Evolutionary conservation across 2,329 filamentous ascomycete species (phyloP), one percentile per base, ranked within the genome.

Genomic region (Talaromyces sp.): DNA sequence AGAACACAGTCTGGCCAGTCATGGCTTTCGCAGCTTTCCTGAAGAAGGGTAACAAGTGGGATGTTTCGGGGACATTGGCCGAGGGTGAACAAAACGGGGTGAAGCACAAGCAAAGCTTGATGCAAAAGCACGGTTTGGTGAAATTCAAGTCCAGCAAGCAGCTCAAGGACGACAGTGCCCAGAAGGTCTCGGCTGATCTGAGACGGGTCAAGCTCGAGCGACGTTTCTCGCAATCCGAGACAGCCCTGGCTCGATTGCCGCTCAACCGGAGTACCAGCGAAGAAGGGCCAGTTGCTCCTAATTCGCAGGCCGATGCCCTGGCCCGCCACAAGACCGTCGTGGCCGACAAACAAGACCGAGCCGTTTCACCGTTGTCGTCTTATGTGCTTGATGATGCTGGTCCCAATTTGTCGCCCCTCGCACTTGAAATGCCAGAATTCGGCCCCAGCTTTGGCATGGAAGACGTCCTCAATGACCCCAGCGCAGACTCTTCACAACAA

Each of bases 281-380:
- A 1, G 47, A 60, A 36, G 39, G 49, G 13, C 13, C 53, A 0
- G 27, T 22, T 13, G 39, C 49, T 39, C 22, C 57, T 10, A 51
- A 57, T 54, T 52, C 39, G 28, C 9, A 55, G 30, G 28, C 33
- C 8, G 47, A 53, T 30, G 22, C 4, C 13, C 22, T 27, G 27
- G 27, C 58, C 51, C 42, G 53, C 9, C 42, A 44, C 42, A 53
- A 30, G 30, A 53, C 49, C 22, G 25, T 17, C 25, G 19, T 30
- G 17, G 15, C 25, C 30, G 30, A 32, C 19, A 39, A 62, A 42
- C 22, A 30, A 28, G 32, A 9, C 65, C 53, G 44, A 67, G 63
- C 63, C 5, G 65, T 68, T 1, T 67, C 66, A 11, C 69, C 68
- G 1, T 67, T 69, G 27, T 69, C 71, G 55, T 63, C 67, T 25